Evolutionary conservation across 257 asterid species (phyloP).

Genomic region (Ilex aquifolium): DNA sequence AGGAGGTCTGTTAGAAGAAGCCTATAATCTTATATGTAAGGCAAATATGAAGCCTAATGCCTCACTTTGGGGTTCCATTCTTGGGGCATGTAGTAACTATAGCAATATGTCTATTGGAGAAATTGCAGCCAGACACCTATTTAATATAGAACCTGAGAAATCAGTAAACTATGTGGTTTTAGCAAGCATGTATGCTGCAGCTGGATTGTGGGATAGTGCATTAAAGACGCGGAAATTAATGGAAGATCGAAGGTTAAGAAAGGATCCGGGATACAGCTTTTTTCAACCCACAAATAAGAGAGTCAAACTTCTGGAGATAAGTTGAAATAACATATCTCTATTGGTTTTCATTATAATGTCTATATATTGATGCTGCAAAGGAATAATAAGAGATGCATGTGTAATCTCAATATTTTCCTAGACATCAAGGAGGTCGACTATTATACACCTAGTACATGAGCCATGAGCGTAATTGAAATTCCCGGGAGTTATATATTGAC

Average conservation of each 20-base stretch:
- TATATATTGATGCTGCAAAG: neutral
- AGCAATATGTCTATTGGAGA: slow-evolving; percentile 29
- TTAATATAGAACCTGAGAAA: slow-evolving; percentile 25
- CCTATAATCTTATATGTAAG: slow-evolving; percentile 27
- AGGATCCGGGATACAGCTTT: slow-evolving; percentile 33
- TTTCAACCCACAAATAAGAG: slow-evolving; percentile 11
- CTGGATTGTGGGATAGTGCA: slow-evolving; percentile 36
- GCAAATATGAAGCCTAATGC: slow-evolving; percentile 14
- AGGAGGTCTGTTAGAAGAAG: slow-evolving; percentile 35
- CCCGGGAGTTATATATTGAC: too few species aligned
- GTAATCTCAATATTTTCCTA: neutral
- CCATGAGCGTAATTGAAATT: too few species aligned
- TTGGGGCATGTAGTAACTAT: slow-evolving; percentile 39
- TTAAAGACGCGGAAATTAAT: slow-evolving; percentile 25
- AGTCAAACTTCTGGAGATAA: neutral
- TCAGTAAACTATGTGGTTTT: slow-evolving; percentile 32
- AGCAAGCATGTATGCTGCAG: slow-evolving; percentile 40
- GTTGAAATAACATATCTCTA: neutral
- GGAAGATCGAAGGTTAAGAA: slow-evolving; percentile 15
- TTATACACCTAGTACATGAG: neutral
- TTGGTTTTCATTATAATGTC: neutral
- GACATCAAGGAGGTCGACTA: neutral
- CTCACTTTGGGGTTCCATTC: slow-evolving; percentile 38
- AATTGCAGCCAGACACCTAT: slow-evolving; percentile 25
- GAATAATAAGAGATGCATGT: neutral